phyloP scores from a whole-genome alignment of 805 yeast species.

The Lipomyces mesembrius region DNA sequence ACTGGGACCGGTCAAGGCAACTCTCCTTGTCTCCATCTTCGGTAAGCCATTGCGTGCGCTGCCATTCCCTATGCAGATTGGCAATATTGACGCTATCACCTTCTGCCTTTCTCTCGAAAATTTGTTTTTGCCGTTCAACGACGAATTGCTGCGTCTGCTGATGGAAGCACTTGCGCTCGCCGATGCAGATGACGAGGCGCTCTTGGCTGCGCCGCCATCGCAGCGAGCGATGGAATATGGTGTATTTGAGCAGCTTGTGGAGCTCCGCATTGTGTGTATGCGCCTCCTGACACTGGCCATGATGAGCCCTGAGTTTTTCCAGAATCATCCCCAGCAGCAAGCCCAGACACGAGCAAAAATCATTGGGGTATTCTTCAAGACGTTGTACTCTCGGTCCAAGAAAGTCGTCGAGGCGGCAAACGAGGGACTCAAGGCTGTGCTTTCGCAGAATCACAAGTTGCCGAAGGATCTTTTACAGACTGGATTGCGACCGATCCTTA shows the following conservation, averaged over 20 bases:
- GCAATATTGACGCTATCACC: slow-evolving; percentile 96
- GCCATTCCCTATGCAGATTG: slow-evolving; percentile 98
- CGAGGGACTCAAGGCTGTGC: slow-evolving; percentile 78
- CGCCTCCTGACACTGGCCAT: slow-evolving; percentile 79
- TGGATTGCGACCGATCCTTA: slow-evolving; percentile 92
- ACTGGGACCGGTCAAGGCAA: slow-evolving; percentile 80
- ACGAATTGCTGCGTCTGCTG: slow-evolving; percentile 80
- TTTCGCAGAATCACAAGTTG: slow-evolving; percentile 81
- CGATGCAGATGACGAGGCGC: slow-evolving; percentile 96
- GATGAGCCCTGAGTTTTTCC: slow-evolving; percentile 81
- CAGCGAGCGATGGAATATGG: slow-evolving; percentile 84
- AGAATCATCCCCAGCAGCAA: slow-evolving; percentile 59
- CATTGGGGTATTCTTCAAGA: slow-evolving; percentile 91
- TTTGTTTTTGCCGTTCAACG: slow-evolving; percentile 82
- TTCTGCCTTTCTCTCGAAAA: slow-evolving; percentile 82
- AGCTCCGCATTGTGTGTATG: slow-evolving; percentile 88
- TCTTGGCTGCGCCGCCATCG: slow-evolving; percentile 65
- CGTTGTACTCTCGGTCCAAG: slow-evolving; percentile 80
- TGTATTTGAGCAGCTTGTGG: slow-evolving; percentile 85
- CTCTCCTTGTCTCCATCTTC: slow-evolving; percentile 88
- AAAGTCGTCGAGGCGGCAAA: slow-evolving; percentile 94
- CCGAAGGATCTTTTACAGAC: slow-evolving; percentile 95
- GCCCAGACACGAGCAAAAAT: slow-evolving; percentile 73
- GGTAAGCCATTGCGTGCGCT: slow-evolving; percentile 95
- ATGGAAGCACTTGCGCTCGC: slow-evolving; percentile 92